Base-by-base conservation (phyloP, 2,329 filamentous ascomycete genomes). In the Botrytis galanthina region DNA sequence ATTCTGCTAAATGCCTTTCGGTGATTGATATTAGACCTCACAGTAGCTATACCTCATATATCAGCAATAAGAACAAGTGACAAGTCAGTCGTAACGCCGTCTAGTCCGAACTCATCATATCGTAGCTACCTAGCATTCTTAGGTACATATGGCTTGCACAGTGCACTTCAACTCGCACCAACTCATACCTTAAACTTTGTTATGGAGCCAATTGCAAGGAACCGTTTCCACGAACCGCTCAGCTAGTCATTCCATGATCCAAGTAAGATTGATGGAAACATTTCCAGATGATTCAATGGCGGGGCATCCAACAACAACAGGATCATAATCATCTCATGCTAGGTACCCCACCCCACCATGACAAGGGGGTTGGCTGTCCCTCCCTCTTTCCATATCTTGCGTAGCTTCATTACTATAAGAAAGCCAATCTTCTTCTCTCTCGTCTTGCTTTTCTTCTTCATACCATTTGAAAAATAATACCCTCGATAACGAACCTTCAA, bases 221-320 rank as follows among this genome's bases (percentile, higher is more conserved):
- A n/a, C 22, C 10, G n/a, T 18, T 57, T n/a, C 51, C 51, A 57
- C n/a, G 51, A 67, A 51, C n/a, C 63, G 44, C 63, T n/a, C 63
- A 35, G 20, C 44, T 51, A 67, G 44, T 18, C 63, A 51, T 18
- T n/a, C 60, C 37, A 62, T 39, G 35, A 51, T 57, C 51, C 29
- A n/a, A 26, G 63, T 26, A 62, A 62, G 35, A 62, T 39, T 67
- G 44, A 51, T 57, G 51, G 51, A 57, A 32, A 57, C 51, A 57
- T 29, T 57, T 57, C n/a, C 51, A 57, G 16, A 57, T 57, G 51
- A 57, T 57, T 57, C n/a, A 37, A 67, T 67, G 63, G 63, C 63
- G 44, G 63, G 63, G 63, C 63, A 51, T 67, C 63, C 48, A 51
- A 32, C 63, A 67, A 51, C 60, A 62, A 51, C 63, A 67, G 63